Evolutionary conservation across 2,329 filamentous ascomycete genomes (phyloP).

Genomic region (Pestalotiopsis sp.): DNA sequence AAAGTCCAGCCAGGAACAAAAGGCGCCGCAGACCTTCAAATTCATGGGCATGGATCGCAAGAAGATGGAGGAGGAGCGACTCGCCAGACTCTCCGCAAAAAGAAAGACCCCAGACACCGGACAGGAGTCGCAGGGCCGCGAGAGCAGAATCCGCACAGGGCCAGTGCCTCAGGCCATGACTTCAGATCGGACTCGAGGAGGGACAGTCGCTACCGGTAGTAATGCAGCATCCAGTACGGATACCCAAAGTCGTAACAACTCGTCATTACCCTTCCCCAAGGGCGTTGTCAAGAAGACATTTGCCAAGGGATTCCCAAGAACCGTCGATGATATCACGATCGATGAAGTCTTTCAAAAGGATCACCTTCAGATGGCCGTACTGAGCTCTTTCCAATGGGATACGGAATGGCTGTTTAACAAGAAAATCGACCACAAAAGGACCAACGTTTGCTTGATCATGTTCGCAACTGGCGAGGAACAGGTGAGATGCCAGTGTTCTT

Average conservation of each 20-base stretch:
- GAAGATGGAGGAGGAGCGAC: slow-evolving; percentile 83
- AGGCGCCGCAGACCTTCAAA: slow-evolving; percentile 6
- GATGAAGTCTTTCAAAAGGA: slow-evolving; percentile 82
- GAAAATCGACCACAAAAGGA: slow-evolving; percentile 66
- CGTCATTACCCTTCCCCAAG: slow-evolving; percentile 44
- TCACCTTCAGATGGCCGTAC: slow-evolving; percentile 73
- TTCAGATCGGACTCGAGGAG: neutral
- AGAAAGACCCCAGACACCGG: slow-evolving; percentile 43
- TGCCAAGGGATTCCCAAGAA: slow-evolving; percentile 64
- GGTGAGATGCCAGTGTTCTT: slow-evolving; percentile 41
- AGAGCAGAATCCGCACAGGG: slow-evolving; percentile 21
- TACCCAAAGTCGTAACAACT: neutral
- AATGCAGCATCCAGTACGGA: neutral
- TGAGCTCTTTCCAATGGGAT: slow-evolving; percentile 90
- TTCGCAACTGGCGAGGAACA: slow-evolving; percentile 56
- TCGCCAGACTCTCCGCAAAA: slow-evolving; percentile 67
- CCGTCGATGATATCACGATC: slow-evolving; percentile 77
- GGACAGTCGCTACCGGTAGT: neutral
- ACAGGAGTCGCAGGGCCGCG: slow-evolving; percentile 19
- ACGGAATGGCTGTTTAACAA: slow-evolving; percentile 71
- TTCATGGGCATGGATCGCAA: slow-evolving; percentile 70
- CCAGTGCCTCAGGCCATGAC: neutral
- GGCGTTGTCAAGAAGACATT: slow-evolving; percentile 85
- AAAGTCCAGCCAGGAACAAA: neutral
- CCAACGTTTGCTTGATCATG: slow-evolving; percentile 64